Evolutionary conservation across 2,329 filamentous ascomycete genomes (phyloP).

Genomic region (Thelonectria blattea): DNA sequence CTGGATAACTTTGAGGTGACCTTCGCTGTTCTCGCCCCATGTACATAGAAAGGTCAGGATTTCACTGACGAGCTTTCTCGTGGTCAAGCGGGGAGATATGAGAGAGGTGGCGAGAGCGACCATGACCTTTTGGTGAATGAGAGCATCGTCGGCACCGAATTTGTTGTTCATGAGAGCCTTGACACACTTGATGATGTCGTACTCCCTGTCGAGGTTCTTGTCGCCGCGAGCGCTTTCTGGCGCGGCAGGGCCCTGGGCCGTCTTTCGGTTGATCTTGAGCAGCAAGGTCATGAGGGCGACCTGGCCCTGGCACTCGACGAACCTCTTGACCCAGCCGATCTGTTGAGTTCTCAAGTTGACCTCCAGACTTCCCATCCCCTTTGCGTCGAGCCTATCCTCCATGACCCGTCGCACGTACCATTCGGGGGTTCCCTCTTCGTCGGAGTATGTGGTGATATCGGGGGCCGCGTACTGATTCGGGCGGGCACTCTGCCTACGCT

Average conservation of each 20-base stretch:
- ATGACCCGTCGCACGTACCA: constrained; percentile 98
- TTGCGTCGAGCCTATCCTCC: constrained; percentile 91
- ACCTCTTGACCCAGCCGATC: constrained; percentile 95
- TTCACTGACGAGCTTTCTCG: constrained; percentile 93
- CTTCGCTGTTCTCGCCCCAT: constrained; percentile 82
- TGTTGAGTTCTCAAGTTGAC: constrained; percentile 96
- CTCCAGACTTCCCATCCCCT: constrained; percentile 89
- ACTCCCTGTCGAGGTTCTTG: constrained; percentile 87
- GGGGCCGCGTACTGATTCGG: constrained; percentile 72
- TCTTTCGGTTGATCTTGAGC: constrained; percentile 89
- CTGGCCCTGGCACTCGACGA: constrained; percentile 96
- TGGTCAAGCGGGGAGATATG: constrained; percentile 87
- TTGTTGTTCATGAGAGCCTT: constrained; percentile 99
- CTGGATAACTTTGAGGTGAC: constrained; percentile 92
- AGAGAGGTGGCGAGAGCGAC: constrained; percentile 86
- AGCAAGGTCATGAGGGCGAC: constrained; percentile 94
- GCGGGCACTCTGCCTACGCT: constrained; percentile 76
- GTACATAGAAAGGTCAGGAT: constrained; percentile 96
- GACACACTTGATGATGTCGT: constrained; percentile 96
- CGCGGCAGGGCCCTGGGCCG: constrained; percentile 70
- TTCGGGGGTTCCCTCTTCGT: constrained; percentile 95
- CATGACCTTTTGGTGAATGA: constrained; percentile 88
- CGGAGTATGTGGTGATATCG: constrained; percentile 77
- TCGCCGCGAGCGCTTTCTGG: constrained; percentile 66
- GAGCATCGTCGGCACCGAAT: constrained; percentile 94